Evolutionary conservation across 129 eudicot species (phyloP).

Genomic region (Flaveria bidentis): DNA sequence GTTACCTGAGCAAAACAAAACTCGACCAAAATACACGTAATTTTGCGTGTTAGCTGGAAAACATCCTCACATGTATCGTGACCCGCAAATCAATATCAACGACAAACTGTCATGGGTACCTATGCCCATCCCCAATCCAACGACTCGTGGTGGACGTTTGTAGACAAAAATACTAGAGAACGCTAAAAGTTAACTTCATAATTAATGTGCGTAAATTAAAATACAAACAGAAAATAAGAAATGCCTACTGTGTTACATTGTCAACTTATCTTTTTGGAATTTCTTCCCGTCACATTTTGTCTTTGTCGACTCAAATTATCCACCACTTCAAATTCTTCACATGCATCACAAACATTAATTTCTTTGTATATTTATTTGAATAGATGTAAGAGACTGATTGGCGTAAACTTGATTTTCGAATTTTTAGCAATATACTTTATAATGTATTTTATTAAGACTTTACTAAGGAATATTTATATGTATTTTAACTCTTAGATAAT

Average conservation of each 20-base stretch:
- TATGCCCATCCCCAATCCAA: constrained; percentile 14
- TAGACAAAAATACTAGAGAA: constrained; percentile 31
- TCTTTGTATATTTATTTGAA: not conserved
- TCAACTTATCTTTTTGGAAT: constrained; percentile 34
- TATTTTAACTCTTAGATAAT: no score
- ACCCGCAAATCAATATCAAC: constrained; percentile 41
- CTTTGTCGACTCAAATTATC: constrained; percentile 32
- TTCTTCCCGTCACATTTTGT: constrained; percentile 36
- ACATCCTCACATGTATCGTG: constrained; percentile 36
- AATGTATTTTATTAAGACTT: not conserved
- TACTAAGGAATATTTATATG: not conserved
- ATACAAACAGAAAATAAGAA: constrained; percentile 29
- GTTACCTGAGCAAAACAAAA: not conserved
- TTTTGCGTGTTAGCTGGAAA: constrained; percentile 1
- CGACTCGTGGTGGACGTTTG: constrained; percentile 36
- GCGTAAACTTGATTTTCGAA: not conserved
- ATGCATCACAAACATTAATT: not conserved
- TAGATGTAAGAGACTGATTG: not conserved
- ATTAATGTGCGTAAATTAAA: constrained; percentile 29
- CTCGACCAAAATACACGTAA: not conserved
- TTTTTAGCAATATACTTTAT: not conserved
- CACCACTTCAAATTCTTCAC: constrained; percentile 18
- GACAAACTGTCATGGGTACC: constrained; percentile 26
- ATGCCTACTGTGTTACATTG: constrained; percentile 27
- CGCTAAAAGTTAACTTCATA: constrained; percentile 19